Conservation (phyloP, 2,329 filamentous ascomycete species). For the Colletotrichum filicis region DNA sequence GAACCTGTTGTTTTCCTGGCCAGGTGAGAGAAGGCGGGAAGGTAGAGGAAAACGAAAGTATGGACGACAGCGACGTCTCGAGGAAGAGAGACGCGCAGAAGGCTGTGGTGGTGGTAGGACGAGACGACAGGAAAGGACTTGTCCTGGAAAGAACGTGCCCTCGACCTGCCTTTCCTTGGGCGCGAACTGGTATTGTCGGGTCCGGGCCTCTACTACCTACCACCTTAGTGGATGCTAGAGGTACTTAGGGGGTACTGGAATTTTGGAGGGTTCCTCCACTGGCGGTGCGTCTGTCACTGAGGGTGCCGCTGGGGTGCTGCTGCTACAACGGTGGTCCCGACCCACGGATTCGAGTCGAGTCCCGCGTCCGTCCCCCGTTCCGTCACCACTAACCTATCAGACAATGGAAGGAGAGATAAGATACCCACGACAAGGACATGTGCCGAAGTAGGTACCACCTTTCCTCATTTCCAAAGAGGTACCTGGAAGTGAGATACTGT, state of each 20-base stretch:
- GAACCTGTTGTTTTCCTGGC: background rate
- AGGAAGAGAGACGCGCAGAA: background rate
- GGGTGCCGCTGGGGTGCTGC: no score
- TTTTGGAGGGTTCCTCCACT: background rate
- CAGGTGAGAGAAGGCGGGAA: background rate
- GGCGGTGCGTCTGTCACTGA: background rate
- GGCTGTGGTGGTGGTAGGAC: background rate
- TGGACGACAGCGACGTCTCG: background rate
- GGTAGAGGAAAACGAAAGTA: background rate
- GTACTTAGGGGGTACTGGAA: background rate
- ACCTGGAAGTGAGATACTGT: no score
- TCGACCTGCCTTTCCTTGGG: background rate
- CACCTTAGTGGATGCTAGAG: background rate
- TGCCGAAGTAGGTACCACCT: no score
- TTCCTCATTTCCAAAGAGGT: no score
- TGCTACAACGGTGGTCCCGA: no score
- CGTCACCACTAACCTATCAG: no score
- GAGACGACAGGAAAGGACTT: background rate
- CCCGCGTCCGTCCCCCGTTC: no score
- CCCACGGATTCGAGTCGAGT: no score
- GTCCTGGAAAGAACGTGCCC: slow-evolving; percentile 2
- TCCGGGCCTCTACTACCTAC: background rate
- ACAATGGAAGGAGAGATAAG: no score
- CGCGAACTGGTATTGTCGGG: background rate
- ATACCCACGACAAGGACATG: no score